Evolutionary conservation across 2,329 filamentous ascomycete species (phyloP).

Genomic region (Colletotrichum destructivum): DNA sequence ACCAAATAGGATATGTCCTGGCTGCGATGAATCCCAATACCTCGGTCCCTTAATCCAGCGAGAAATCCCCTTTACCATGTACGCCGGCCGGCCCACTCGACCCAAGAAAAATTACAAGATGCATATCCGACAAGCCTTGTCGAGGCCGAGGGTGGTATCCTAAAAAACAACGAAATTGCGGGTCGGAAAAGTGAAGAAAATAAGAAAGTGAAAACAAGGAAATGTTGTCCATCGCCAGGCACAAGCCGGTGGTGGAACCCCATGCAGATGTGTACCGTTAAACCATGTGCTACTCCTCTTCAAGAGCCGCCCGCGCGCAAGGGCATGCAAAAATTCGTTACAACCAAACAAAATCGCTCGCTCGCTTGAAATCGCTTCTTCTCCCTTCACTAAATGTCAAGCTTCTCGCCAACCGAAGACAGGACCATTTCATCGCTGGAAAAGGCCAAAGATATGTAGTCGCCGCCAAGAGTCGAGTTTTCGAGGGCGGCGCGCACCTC

Average conservation of each 20-base stretch:
- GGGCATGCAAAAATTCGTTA: conserved; percentile 16
- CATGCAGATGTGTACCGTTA: conserved; percentile 35
- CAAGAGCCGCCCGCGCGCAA: background rate
- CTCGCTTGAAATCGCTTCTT: conserved; percentile 13
- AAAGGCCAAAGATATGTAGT: conserved; percentile 37
- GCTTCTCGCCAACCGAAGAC: conserved; percentile 39
- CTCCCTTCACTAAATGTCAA: conserved; percentile 8
- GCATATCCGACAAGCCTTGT: conserved; percentile 29
- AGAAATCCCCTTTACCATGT: conserved; percentile 3
- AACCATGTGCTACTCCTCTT: conserved; percentile 16
- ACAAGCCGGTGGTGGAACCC: conserved; percentile 7
- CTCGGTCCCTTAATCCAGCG: background rate
- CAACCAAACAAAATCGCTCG: conserved; percentile 36
- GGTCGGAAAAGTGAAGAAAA: conserved; percentile 1
- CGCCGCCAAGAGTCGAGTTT: conserved; percentile 27
- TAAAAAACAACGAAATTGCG: conserved; percentile 21
- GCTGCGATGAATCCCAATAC: conserved; percentile 5
- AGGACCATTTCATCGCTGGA: conserved; percentile 23
- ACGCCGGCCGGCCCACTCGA: conserved; percentile 27
- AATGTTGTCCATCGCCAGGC: background rate
- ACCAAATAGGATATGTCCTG: conserved; percentile 39
- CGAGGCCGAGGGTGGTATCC: conserved; percentile 39
- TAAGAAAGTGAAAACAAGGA: background rate
- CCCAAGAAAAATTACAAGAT: conserved; percentile 36
- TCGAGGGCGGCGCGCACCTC: conserved; percentile 34